phyloP scores from a whole-genome alignment of 257 asterid genomes.

The Solanum habrochaites region DNA sequence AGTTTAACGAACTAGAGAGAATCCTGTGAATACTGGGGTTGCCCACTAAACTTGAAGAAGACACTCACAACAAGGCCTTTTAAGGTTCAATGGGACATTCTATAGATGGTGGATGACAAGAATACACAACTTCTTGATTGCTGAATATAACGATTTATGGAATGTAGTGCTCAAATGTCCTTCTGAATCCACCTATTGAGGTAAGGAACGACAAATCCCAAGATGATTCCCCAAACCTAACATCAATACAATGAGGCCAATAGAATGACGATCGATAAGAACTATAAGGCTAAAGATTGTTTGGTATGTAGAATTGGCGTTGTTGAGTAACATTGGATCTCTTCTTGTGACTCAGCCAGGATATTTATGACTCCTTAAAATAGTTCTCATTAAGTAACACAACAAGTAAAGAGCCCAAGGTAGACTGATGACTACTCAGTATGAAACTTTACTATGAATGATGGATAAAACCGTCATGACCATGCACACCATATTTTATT shows the following conservation, averaged over 20 bases:
- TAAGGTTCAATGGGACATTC: neutral
- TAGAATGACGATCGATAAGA: neutral
- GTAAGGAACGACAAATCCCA: neutral
- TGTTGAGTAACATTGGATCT: neutral
- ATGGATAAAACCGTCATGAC: neutral
- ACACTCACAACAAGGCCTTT: neutral
- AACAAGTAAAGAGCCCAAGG: too few species aligned
- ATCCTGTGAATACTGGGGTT: neutral
- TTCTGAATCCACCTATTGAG: neutral
- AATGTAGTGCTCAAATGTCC: neutral
- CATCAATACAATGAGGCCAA: neutral
- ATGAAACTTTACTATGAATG: neutral
- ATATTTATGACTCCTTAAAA: neutral
- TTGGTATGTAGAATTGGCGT: neutral
- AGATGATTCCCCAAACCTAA: neutral
- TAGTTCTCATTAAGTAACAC: neutral
- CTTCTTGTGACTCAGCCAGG: neutral
- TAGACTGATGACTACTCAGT: neutral
- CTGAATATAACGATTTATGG: too few species aligned
- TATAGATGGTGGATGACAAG: neutral
- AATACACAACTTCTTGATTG: too few species aligned
- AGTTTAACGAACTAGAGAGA: neutral
- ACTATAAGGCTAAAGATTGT: neutral
- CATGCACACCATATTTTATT: neutral
- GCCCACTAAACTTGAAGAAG: neutral